These are phyloP conservation scores for Lolium perenne DNA, from an alignment of 176 grass and related monocot genomes.

Conservation along the genomic window DNA sequence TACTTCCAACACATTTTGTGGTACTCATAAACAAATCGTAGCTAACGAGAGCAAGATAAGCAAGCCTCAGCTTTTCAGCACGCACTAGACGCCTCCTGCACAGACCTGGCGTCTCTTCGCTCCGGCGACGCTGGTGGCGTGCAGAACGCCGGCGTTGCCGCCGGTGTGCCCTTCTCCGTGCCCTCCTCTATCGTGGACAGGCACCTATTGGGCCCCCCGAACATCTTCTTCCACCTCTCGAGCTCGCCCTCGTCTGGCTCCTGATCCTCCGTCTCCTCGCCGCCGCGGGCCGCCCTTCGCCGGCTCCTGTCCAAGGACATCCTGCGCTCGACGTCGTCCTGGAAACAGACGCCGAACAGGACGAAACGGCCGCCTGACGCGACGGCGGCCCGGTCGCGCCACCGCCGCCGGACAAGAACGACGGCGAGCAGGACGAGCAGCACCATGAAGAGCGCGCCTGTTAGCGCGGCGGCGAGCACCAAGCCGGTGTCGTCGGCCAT, in stretches of 20 bases:
- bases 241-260: slow-evolving; percentile 51
- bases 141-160: slow-evolving; percentile 53
- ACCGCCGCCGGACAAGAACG: neutral
- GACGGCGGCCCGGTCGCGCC: neutral
- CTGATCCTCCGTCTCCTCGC: slow-evolving; percentile 34
- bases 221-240: slow-evolving; percentile 55
- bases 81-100: slow-evolving; percentile 25
- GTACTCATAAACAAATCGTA: neutral
- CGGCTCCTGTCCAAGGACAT: slow-evolving; percentile 34
- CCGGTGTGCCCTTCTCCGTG: slow-evolving; percentile 49
- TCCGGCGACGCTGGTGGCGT: slow-evolving; percentile 55
- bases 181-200: slow-evolving; percentile 64
- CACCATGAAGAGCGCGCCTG: slow-evolving; percentile 3
- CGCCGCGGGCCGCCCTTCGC: neutral
- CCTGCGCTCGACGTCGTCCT: neutral
- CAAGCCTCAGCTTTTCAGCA: slow-evolving; percentile 13
- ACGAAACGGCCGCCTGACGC: slow-evolving; percentile 39
- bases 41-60: neutral
- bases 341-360: slow-evolving; percentile 56
- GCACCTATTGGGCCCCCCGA: slow-evolving; percentile 32
- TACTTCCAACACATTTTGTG: no score
- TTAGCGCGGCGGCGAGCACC: slow-evolving; percentile 41
- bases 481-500: neutral
- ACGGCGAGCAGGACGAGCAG: slow-evolving; percentile 31
- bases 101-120: neutral